Percentiles rank a stretch among this genome's conserved stretches.
Conservation (phyloP, 371 early-diverging fungal species). For the Phascolomyces articulosus region DNA sequence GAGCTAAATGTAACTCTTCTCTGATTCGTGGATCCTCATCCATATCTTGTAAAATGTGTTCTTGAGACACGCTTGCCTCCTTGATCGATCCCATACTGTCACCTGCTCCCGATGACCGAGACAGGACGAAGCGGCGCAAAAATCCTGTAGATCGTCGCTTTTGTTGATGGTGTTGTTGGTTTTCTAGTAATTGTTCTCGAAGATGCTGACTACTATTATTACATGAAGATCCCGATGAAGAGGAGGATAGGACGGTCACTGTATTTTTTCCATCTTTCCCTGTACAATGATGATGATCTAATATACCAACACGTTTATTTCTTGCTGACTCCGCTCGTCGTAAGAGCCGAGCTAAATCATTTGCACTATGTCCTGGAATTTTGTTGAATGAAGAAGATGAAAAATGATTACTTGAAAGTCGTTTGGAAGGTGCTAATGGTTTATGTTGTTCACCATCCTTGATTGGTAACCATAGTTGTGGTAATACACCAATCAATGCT, state of each 20-base stretch:
- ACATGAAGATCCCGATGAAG: neutral
- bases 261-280: neutral
- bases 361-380: constrained; percentile 16
- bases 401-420: neutral
- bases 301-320: neutral
- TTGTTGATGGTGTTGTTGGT: neutral
- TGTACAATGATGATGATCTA: constrained; percentile 1
- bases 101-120: neutral
- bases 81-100: constrained; percentile 4
- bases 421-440: constrained; percentile 12
- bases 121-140: neutral
- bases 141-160: neutral
- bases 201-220: neutral
- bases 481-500: constrained; percentile 66
- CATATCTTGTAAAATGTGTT: constrained; percentile 8
- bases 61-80: constrained; percentile 18
- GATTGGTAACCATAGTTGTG: constrained; percentile 77
- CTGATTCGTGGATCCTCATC: constrained; percentile 1
- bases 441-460: constrained; percentile 27
- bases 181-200: neutral
- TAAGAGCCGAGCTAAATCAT: neutral
- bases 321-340: constrained; percentile 5
- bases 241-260: neutral
- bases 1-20: constrained; percentile 4
- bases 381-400: neutral